These are phyloP conservation scores for Lunasporangiospora selenospora DNA, from an alignment of 192 early-diverging fungal species.

Conservation along the genomic window DNA sequence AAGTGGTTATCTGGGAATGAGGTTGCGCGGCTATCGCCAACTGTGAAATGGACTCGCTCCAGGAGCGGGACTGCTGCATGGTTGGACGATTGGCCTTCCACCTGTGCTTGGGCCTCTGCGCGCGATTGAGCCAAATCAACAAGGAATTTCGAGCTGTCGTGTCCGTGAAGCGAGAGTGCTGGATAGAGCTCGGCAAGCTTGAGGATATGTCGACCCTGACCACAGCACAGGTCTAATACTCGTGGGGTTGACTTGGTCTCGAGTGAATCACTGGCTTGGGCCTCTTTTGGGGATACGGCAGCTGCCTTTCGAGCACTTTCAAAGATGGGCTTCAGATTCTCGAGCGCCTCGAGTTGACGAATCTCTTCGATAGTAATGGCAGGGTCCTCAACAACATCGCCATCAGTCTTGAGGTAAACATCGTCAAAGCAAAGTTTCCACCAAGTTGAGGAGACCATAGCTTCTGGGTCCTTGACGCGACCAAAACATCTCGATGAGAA, in stretches of 20 bases:
- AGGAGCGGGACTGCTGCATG: conserved; percentile 12
- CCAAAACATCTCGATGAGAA: no score
- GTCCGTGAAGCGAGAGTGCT: conserved; percentile 56
- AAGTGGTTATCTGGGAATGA: conserved; percentile 58
- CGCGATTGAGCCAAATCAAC: conserved; percentile 60
- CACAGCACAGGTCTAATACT: conserved; percentile 72
- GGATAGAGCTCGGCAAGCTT: conserved; percentile 62
- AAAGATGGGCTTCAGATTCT: not conserved
- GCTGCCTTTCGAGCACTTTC: no score
- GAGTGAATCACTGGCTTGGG: no score
- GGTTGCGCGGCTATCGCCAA: conserved; percentile 66
- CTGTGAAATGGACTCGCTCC: conserved; percentile 53
- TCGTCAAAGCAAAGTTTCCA: conserved; percentile 66
- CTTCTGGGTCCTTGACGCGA: conserved; percentile 57
- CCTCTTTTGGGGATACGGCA: no score
- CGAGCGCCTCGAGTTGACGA: conserved; percentile 47
- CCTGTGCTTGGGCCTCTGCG: conserved; percentile 25
- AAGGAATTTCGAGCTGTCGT: conserved; percentile 69
- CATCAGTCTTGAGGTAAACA: conserved; percentile 72
- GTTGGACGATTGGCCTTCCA: no score
- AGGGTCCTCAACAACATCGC: conserved; percentile 74
- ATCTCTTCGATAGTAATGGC: conserved; percentile 66
- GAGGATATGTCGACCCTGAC: conserved; percentile 68
- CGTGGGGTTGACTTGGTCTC: not conserved
- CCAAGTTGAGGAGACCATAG: conserved; percentile 63